Conservation (phyloP, 1,139 yeast genomes). For the Blastobotrys elegans region DNA sequence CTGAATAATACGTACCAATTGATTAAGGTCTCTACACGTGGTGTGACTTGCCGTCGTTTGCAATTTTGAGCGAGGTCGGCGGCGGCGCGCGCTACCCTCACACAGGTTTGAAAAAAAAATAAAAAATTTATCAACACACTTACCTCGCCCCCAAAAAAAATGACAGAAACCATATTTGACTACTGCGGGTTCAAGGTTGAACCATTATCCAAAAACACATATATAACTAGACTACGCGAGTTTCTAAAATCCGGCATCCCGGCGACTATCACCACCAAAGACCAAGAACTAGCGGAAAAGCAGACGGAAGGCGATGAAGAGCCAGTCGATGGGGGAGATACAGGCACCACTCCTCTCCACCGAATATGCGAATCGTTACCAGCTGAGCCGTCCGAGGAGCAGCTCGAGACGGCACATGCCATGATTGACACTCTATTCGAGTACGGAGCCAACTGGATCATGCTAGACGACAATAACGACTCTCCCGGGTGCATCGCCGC, state of each 20-base stretch:
- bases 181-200: constrained; percentile 52
- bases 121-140: neutral
- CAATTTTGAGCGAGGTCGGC: too few species aligned
- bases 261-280: constrained; percentile 77
- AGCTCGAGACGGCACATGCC: constrained; percentile 43
- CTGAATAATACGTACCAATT: too few species aligned
- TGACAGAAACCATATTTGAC: constrained; percentile 45
- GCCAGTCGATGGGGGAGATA: constrained; percentile 29
- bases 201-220: constrained; percentile 47
- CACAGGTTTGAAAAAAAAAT: too few species aligned
- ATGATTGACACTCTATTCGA: constrained; percentile 67
- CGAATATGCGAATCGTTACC: constrained; percentile 37
- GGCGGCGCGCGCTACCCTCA: too few species aligned
- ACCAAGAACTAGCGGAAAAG: constrained; percentile 41
- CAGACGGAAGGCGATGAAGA: constrained; percentile 12
- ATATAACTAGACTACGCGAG: constrained; percentile 42
- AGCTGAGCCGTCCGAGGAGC: constrained; percentile 38
- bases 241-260: constrained; percentile 64
- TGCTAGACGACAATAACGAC: constrained; percentile 54
- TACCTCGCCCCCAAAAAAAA: neutral
- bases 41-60: too few species aligned
- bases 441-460: constrained; percentile 88
- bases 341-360: constrained; percentile 78
- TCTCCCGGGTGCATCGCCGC: constrained; percentile 66
- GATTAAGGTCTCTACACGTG: too few species aligned